phyloP scores from a whole-genome alignment of 1,139 yeast species.

The Debaryomyces sp. region DNA sequence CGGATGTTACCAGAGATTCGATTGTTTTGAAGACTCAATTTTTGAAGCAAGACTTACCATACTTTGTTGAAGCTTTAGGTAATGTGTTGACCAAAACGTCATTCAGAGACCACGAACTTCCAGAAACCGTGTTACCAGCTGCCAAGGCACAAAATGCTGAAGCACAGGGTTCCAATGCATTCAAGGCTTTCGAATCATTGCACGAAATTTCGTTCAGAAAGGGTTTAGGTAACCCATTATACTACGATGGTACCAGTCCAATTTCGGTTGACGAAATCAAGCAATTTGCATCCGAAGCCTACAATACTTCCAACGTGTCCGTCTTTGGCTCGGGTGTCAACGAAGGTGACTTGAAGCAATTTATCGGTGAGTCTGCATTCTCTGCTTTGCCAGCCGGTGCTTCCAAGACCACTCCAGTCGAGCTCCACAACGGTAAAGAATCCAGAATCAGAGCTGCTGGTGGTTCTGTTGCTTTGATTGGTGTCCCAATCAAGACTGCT shows the following conservation, averaged over 20 bases:
- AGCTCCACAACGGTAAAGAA: slow-evolving; percentile 65
- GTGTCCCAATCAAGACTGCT: slow-evolving; percentile 70
- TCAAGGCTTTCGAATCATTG: slow-evolving; percentile 74
- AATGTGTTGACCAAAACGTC: slow-evolving; percentile 73
- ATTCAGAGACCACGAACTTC: slow-evolving; percentile 80
- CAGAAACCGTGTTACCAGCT: slow-evolving; percentile 80
- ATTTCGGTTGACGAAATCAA: slow-evolving; percentile 69
- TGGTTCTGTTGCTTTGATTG: slow-evolving; percentile 74
- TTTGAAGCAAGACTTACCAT: slow-evolving; percentile 87
- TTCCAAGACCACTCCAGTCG: slow-evolving; percentile 44
- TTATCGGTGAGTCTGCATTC: slow-evolving; percentile 70
- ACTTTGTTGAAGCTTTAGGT: slow-evolving; percentile 84
- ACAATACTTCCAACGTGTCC: slow-evolving; percentile 70
- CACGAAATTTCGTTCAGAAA: slow-evolving; percentile 83
- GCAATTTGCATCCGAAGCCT: slow-evolving; percentile 67
- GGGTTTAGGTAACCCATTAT: slow-evolving; percentile 86
- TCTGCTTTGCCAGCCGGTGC: slow-evolving; percentile 63
- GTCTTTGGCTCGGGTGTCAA: slow-evolving; percentile 76
- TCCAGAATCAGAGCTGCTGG: slow-evolving; percentile 73
- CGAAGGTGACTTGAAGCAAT: slow-evolving; percentile 67
- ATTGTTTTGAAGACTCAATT: slow-evolving; percentile 79
- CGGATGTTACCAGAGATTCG: slow-evolving; percentile 80
- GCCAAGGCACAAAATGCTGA: slow-evolving; percentile 57
- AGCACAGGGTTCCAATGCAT: slow-evolving; percentile 55
- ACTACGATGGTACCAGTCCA: slow-evolving; percentile 64